Base-by-base conservation (phyloP, 169 alveolate species). In the Eimeria necatrix region DNA sequence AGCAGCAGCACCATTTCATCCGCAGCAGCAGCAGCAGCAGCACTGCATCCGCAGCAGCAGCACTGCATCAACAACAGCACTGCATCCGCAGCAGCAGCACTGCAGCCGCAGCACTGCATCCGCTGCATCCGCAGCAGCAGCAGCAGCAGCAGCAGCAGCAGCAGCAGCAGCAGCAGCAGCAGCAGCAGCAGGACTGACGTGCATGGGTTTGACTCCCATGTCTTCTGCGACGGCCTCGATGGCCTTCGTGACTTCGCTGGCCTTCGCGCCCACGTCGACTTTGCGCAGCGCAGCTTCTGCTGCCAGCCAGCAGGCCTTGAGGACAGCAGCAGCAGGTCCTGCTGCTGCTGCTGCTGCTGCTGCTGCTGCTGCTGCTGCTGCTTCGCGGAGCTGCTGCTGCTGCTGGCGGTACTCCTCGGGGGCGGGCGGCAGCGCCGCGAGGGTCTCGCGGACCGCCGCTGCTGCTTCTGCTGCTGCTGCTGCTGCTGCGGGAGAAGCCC, bases 201-300 rank as follows among this genome's bases (percentile, higher is more conserved):
- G 74, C 24, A 10, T 71, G 22, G 51, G 96, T 89, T 41, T 46
- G 51, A 94, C 99, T 97, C 91, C 97, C 97, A 97, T 96, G 98
- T 87, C 97, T 99, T 41, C 97, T 97, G 74, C 99, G 49, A 98
- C 98, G 93, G 96, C 97, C 73, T 97, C 97, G 78, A 98, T 96
- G 61, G 97, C 97, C 95, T 98, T 98, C 49, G 99, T 98, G 60
- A 99, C 99, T 20, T 98, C 97, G 59, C 97, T 96, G 96, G 99
- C 99, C 64, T 98, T 98, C 95, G 97, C 96, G 68, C 99, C 99
- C 16, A 98, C 98, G 71, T 89, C 24, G 32, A 91, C 95, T 90
- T 98, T 96, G 94, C 99, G 98, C 70, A 98, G 87, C 56, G 99
- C 99, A 61, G 99, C 99, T 92, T 98, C 99, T 32, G 99, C 96